Base-by-base conservation (phyloP, 106 monocot genomes). In the Acorus calamus region DNA sequence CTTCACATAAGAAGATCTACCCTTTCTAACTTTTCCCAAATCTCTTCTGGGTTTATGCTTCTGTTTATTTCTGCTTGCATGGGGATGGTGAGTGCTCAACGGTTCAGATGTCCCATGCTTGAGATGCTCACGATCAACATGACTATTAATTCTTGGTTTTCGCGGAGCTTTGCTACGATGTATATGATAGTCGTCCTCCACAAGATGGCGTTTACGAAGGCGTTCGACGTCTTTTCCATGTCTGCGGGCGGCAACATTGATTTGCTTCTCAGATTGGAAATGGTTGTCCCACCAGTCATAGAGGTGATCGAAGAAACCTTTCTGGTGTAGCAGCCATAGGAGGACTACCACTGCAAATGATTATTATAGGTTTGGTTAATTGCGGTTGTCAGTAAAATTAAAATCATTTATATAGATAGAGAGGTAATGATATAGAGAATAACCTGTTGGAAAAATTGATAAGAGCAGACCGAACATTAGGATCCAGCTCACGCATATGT, bases 261-360 rank as follows among this genome's bases (percentile, higher is more conserved):
- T 66, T 69, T 62, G 53, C 42, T 56, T 56, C 46, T 44, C 45
- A 6, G 13, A 10, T 44, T 66, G 69, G 49, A 62, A 68, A 63
- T 62, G 57, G 52, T 74, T 82, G 47, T 80, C 77, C 80, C 90
- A 87, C 72, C 82, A 87, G 55, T 90, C 82, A 62, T 79, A 69
- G 11, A 90, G 42, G 7, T 73, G 84, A 71, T 96, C 94, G 56
- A 96, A 87, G 46, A 87, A 76, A 59, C 94, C 94, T 70, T 90
- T 96, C 65, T 90, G 87, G 65, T 96, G 94, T 46, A 96, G 45
- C 42, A 96, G 67, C 86, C 94, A 96, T n/a, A 90, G 44, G 3
- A 87, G 77, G 10, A 89, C 68, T 44, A 72, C 67, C 9, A 66
- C 90, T 96, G 78, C 51, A 68, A 53, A 28, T 28, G 28, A 28